These are phyloP conservation scores for Escovopsis sp. DNA, from an alignment of 2,329 filamentous ascomycete species.

Conservation along the genomic window DNA sequence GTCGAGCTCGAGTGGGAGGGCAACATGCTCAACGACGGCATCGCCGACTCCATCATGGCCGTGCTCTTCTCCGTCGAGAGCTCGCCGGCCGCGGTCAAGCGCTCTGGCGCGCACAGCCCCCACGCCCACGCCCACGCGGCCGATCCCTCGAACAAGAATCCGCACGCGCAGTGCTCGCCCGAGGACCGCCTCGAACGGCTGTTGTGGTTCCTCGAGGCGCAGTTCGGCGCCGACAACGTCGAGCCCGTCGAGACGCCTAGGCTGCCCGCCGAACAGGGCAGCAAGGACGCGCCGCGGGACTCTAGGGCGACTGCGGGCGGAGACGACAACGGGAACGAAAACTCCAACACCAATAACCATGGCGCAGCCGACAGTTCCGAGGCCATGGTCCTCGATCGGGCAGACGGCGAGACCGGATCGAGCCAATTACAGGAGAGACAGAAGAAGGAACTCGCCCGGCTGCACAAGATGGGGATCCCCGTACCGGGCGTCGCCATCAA, in stretches of 20 bases:
- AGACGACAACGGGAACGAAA: slow-evolving; percentile 9
- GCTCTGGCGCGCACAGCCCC: slow-evolving; percentile 23
- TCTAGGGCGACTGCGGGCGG: slow-evolving; percentile 1
- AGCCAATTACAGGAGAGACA: slow-evolving; percentile 37
- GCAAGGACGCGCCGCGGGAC: too few species aligned
- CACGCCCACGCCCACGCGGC: slow-evolving; percentile 31
- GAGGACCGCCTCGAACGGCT: slow-evolving; percentile 71
- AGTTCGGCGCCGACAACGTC: slow-evolving; percentile 78
- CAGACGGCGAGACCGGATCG: slow-evolving; percentile 23
- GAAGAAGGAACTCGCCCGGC: slow-evolving; percentile 57
- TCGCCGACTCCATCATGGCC: slow-evolving; percentile 93
- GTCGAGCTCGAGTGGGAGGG: slow-evolving; percentile 94
- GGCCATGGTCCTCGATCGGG: slow-evolving; percentile 12
- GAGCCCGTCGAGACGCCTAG: slow-evolving; percentile 57
- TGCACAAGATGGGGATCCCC: slow-evolving; percentile 75
- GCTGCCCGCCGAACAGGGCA: slow-evolving; percentile 19
- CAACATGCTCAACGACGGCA: slow-evolving; percentile 93
- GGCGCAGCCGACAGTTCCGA: neutral
- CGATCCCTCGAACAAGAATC: slow-evolving; percentile 36
- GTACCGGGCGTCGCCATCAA: slow-evolving; percentile 79
- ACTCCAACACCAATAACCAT: neutral
- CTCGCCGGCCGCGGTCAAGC: slow-evolving; percentile 86
- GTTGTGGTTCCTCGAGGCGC: slow-evolving; percentile 91
- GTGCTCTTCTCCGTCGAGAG: slow-evolving; percentile 86
- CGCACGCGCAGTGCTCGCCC: slow-evolving; percentile 56